Percentiles rank a stretch among this genome's conserved stretches.
Conservation (phyloP, 2,329 filamentous ascomycete genomes). For the Nothopassalora personata region DNA sequence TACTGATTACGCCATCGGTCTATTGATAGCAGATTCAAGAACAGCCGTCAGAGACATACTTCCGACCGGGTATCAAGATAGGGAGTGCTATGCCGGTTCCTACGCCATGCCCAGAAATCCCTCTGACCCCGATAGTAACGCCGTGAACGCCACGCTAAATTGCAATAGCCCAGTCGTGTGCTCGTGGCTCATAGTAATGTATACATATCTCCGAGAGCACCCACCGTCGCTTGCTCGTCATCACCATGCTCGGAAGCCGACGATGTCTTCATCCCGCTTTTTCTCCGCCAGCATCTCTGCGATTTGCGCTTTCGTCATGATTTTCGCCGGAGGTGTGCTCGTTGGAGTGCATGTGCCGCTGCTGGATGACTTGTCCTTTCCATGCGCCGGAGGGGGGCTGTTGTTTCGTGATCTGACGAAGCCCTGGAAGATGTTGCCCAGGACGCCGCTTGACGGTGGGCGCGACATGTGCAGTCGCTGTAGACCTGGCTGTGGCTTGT, state of each 20-base stretch:
- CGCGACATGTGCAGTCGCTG: conserved; percentile 23
- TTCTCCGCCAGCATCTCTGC: conserved; percentile 27
- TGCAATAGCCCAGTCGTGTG: neutral
- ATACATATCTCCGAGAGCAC: neutral
- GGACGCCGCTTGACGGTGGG: conserved; percentile 13
- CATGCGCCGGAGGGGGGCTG: neutral
- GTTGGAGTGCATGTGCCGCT: conserved; percentile 18
- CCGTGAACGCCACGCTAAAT: neutral
- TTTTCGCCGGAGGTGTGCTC: conserved; percentile 15
- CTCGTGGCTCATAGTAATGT: neutral
- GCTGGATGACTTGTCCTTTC: neutral
- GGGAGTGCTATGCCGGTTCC: neutral
- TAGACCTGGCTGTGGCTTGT: conserved; percentile 12
- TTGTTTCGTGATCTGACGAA: conserved; percentile 11
- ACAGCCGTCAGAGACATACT: neutral
- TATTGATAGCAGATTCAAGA: neutral
- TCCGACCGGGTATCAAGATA: neutral
- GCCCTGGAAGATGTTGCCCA: conserved; percentile 28
- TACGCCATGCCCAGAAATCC: neutral
- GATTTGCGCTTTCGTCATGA: conserved; percentile 23
- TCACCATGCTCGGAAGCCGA: conserved; percentile 18
- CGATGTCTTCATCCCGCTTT: conserved; percentile 29
- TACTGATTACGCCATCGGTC: conserved; percentile 6
- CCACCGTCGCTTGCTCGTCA: neutral
- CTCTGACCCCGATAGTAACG: neutral